Percentiles rank a stretch among this genome's conserved stretches.
Conservation (phyloP, 441 rosid genomes). For the Pelargonium australe region DNA sequence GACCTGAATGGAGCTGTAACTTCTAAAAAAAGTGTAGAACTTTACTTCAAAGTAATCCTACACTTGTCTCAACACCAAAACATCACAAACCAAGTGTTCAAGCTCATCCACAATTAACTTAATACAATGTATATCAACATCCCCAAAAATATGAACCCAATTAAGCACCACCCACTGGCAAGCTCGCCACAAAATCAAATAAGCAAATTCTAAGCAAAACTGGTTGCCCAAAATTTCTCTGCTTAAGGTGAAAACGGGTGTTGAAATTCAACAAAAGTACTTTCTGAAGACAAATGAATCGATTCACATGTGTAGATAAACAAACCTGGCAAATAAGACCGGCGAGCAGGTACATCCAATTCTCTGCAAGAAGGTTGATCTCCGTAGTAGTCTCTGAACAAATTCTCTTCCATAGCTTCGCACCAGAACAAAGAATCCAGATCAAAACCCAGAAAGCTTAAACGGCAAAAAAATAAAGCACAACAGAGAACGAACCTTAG, state of each 20-base stretch:
- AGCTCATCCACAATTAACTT: background rate
- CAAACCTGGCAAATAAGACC: conserved; percentile 89
- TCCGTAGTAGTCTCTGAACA: conserved; percentile 74
- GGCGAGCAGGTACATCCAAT: conserved; percentile 85
- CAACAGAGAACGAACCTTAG: conserved; percentile 48
- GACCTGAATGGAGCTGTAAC: conserved; percentile 19
- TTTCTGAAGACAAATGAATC: background rate
- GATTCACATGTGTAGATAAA: background rate
- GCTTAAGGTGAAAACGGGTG: too few relatives aligned
- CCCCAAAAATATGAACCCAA: background rate
- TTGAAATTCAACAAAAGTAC: too few relatives aligned
- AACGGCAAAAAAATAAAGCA: background rate
- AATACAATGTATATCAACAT: background rate
- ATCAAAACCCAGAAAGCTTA: conserved; percentile 5
- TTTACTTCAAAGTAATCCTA: conserved; percentile 25
- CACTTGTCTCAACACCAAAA: conserved; percentile 15
- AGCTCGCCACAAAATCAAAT: background rate
- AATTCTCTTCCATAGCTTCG: conserved; percentile 87
- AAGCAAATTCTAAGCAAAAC: background rate
- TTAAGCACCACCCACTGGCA: background rate
- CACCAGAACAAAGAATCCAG: conserved; percentile 8
- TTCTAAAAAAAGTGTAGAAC: conserved; percentile 30
- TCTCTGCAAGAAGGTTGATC: conserved; percentile 72
- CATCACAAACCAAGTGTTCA: background rate
- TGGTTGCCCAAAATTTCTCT: too few relatives aligned